These are phyloP conservation scores for Fusarium camptoceras DNA, from an alignment of 2,329 filamentous ascomycete species.

Conservation along the genomic window DNA sequence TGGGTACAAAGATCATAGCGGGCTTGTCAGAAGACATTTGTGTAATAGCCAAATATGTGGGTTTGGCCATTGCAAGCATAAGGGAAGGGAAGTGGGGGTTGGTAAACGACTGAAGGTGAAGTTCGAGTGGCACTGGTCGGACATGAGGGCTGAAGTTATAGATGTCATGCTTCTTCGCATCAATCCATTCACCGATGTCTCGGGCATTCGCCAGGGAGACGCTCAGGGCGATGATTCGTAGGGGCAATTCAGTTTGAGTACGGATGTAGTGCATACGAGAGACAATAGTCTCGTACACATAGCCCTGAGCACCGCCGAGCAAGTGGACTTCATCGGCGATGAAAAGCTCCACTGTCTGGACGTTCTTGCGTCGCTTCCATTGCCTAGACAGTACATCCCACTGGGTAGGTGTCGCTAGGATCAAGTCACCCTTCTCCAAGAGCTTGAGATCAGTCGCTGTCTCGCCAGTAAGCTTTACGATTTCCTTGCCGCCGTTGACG, in stretches of 20 bases:
- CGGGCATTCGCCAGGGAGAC: slow-evolving; percentile 93
- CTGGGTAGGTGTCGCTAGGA: slow-evolving; percentile 91
- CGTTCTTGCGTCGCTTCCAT: slow-evolving; percentile 96
- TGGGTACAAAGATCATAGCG: slow-evolving; percentile 91
- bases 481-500: slow-evolving; percentile 84
- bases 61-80: slow-evolving; percentile 98
- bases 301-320: slow-evolving; percentile 86
- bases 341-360: slow-evolving; percentile 89
- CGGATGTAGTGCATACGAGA: slow-evolving; percentile 98
- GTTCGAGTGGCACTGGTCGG: slow-evolving; percentile 87
- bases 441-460: slow-evolving; percentile 90
- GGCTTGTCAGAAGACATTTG: slow-evolving; percentile 91
- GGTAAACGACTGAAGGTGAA: slow-evolving; percentile 94
- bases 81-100: slow-evolving; percentile 97
- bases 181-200: slow-evolving; percentile 97
- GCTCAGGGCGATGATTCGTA: slow-evolving; percentile 90
- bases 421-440: slow-evolving; percentile 86
- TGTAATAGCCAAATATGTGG: slow-evolving; percentile 87
- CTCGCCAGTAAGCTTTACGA: slow-evolving; percentile 94
- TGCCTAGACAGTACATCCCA: slow-evolving; percentile 97
- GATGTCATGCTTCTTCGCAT: slow-evolving; percentile 96
- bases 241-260: slow-evolving; percentile 83
- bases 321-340: slow-evolving; percentile 97
- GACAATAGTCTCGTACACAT: slow-evolving; percentile 95
- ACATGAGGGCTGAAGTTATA: slow-evolving; percentile 98